Percentiles rank a stretch among this genome's conserved stretches.
phyloP scores from a whole-genome alignment of 2,329 filamentous ascomycete species.

The Pleurostoma richardsiae region DNA sequence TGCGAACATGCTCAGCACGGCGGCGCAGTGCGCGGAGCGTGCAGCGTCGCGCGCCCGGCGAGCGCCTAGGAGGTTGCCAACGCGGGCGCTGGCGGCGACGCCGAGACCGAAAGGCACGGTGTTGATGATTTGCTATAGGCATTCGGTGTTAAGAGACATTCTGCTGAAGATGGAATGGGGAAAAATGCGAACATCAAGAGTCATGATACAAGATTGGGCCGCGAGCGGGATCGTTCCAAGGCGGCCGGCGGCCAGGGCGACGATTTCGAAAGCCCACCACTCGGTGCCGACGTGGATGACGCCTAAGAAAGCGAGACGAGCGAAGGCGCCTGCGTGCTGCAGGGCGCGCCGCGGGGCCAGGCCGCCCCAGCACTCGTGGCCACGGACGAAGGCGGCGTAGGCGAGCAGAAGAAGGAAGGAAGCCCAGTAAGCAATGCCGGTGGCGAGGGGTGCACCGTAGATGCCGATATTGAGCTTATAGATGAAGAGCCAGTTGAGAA shows the following conservation, averaged over 20 bases:
- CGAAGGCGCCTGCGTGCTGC: conserved; percentile 65
- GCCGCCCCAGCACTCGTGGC: conserved; percentile 76
- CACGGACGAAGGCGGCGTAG: conserved; percentile 66
- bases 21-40: conserved; percentile 70
- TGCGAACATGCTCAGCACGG: conserved; percentile 64
- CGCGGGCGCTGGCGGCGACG: conserved; percentile 70
- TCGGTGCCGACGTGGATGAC: conserved; percentile 83
- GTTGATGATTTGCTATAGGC: conserved; percentile 60
- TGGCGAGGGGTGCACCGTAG: conserved; percentile 75
- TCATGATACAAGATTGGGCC: conserved; percentile 87
- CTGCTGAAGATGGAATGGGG: too few relatives aligned
- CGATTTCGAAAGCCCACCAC: conserved; percentile 94
- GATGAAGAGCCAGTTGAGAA: conserved; percentile 77
- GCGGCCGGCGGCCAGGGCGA: conserved; percentile 74
- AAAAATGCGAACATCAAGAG: conserved; percentile 48
- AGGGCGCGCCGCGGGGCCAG: conserved; percentile 56
- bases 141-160: too few relatives aligned
- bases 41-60: conserved; percentile 60
- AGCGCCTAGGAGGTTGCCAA: conserved; percentile 77
- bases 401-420: conserved; percentile 72
- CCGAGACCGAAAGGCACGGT: conserved; percentile 85
- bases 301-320: conserved; percentile 69
- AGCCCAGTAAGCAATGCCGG: conserved; percentile 79
- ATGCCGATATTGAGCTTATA: conserved; percentile 67
- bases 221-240: conserved; percentile 76